Base-by-base conservation (phyloP, 1,139 yeast species). In the Candida frijolesensis region DNA sequence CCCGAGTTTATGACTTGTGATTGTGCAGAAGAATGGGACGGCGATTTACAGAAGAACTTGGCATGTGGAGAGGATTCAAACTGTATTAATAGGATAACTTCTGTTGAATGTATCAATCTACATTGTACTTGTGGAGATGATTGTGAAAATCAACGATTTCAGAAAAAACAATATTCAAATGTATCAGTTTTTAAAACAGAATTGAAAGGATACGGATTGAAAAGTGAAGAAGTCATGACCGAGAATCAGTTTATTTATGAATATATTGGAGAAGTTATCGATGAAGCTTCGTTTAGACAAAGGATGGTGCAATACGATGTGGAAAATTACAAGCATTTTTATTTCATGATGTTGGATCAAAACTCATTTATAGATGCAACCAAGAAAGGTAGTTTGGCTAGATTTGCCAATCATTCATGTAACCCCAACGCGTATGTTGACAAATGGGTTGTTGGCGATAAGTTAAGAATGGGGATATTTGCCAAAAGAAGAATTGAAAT, bases 301-400 rank as follows among this genome's bases (percentile, higher is more conserved):
- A 79, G 97, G 55, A 88, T 87, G 85, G 73, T 81, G 48, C 81
- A 79, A 44, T 94, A 94, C 66, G 95, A 88, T 62, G 67, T 74
- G 34, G 78, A 79, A 57, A 83, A 86, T n/a, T 78, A 87, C 57
- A 84, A 82, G 66, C 99, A 94, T 68, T 94, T 94, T 61, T 94
- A 94, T 67, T 94, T 94, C 67, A 94, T 94, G 99, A 91, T 91
- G 97, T 79, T 94, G 56, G 96, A 90, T 60, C 88, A 85, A 62
- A 92, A 91, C 55, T 94, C 94, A 62, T 94, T 90, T 64, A 89
- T 94, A 52, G 99, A 94, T 68, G 99, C 99, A 45, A 92, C 98
- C 1, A 75, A 80, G 46, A 87, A 82, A 68, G 99, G 98, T 2
- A 83, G 92, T 19, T 70, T 92, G 51, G 97, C 96, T 0, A 76